Evolutionary conservation across 108 stramenopile species (phyloP).

Genomic region (Cyclotella cryptica): DNA sequence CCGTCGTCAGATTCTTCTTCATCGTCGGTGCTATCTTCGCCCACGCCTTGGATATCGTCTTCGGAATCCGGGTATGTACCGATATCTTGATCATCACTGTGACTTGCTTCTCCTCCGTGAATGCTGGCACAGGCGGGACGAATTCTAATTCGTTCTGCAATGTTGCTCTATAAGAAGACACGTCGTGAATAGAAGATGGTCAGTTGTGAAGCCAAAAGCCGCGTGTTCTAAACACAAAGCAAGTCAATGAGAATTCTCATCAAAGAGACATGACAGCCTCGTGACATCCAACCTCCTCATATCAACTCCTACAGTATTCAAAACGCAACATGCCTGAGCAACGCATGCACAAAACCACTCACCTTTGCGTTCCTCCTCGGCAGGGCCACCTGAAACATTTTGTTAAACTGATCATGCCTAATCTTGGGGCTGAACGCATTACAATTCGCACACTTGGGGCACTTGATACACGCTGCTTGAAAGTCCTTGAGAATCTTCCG

Average conservation of each 20-base stretch:
- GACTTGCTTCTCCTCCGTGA: constrained; percentile 23
- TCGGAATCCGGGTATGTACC: constrained; percentile 43
- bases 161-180: constrained; percentile 53
- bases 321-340: background rate
- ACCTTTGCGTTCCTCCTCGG: constrained; percentile 35
- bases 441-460: constrained; percentile 90
- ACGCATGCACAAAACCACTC: background rate
- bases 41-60: constrained; percentile 25
- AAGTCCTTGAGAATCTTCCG: constrained; percentile 79
- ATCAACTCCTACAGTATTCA: background rate
- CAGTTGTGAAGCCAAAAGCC: background rate
- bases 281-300: too few species aligned
- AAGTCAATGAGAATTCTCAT: too few species aligned
- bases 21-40: constrained; percentile 46
- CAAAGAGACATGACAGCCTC: too few species aligned
- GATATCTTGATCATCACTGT: constrained; percentile 27
- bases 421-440: constrained; percentile 86
- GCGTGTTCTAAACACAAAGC: background rate
- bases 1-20: constrained; percentile 30
- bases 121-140: constrained; percentile 67
- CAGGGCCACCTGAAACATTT: constrained; percentile 87
- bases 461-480: constrained; percentile 56
- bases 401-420: constrained; percentile 95
- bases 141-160: constrained; percentile 67
- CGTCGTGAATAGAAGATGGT: background rate